A percentile compares a stretch with the other conserved stretches of the same genome.
Evolutionary conservation across 2,329 filamentous ascomycete species (phyloP).

Genomic region (Aspergillus sp.): DNA sequence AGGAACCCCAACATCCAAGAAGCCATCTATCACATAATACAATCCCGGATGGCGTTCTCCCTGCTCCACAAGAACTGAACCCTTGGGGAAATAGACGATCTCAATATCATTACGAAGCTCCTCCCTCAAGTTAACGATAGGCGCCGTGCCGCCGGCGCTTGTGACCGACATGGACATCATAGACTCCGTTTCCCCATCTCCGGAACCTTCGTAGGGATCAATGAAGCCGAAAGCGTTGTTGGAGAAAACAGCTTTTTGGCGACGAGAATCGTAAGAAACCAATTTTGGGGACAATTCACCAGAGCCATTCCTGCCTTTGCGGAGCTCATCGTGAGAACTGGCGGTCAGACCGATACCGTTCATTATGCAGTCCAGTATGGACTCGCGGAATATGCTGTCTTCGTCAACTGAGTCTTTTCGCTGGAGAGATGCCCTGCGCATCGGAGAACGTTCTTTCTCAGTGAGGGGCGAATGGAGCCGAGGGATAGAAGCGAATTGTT

Average conservation of each 20-base stretch:
- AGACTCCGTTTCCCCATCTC: conserved; percentile 85
- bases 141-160: conserved; percentile 63
- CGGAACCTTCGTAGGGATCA: conserved; percentile 73
- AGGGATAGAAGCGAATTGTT: conserved; percentile 38
- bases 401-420: conserved; percentile 84
- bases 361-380: conserved; percentile 93
- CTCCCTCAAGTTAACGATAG: conserved; percentile 69
- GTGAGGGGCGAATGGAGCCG: conserved; percentile 47
- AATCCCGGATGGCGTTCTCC: conserved; percentile 94
- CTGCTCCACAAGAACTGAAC: conserved; percentile 91
- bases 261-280: conserved; percentile 79
- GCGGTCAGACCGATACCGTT: conserved; percentile 82
- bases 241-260: conserved; percentile 77
- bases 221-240: conserved; percentile 95
- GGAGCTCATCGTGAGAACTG: conserved; percentile 66
- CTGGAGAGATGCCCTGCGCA: conserved; percentile 55
- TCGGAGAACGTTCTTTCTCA: conserved; percentile 45
- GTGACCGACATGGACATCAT: conserved; percentile 70
- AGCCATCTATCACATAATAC: conserved; percentile 97
- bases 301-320: conserved; percentile 67
- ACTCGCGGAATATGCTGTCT: conserved; percentile 84
- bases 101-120: conserved; percentile 92
- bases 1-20: conserved; percentile 90
- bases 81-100: conserved; percentile 96
- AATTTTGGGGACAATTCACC: conserved; percentile 84